Percentiles rank a stretch among this genome's conserved stretches.
These are phyloP conservation scores for Pulveroboletus frians DNA, from an alignment of 768 basidiomycete genomes.

Conservation along the genomic window DNA sequence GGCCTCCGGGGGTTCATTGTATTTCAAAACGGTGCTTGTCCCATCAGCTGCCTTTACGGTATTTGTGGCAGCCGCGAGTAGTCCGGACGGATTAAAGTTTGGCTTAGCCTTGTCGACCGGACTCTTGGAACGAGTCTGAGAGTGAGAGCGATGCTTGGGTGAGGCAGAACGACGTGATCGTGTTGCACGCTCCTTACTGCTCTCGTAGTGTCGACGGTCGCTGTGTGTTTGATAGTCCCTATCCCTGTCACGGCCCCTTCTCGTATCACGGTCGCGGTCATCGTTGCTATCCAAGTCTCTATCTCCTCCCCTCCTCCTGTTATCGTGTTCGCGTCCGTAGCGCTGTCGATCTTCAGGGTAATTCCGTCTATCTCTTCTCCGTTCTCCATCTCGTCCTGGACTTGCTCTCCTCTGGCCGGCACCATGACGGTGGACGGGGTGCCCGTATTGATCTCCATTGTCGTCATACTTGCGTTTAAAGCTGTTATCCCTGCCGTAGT, in stretches of 20 bases:
- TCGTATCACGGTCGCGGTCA: constrained; percentile 12
- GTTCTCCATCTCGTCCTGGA: constrained; percentile 20
- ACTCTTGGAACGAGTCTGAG: constrained; percentile 40
- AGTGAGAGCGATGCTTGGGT: constrained; percentile 36
- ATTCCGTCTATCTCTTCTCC: constrained; percentile 16
- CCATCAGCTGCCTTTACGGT: constrained; percentile 74
- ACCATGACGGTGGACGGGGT: constrained; percentile 14
- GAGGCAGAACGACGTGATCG: constrained; percentile 55
- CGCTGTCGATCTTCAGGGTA: constrained; percentile 14
- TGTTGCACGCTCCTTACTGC: constrained; percentile 30
- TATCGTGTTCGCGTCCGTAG: constrained; percentile 18
- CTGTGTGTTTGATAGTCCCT: constrained; percentile 35
- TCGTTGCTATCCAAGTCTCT: constrained; percentile 9
- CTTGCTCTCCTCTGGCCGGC: constrained; percentile 12
- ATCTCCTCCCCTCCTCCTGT: constrained; percentile 14
- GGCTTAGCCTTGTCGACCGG: constrained; percentile 69
- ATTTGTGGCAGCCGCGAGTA: constrained; percentile 95
- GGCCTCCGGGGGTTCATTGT: constrained; percentile 98
- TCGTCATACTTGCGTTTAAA: constrained; percentile 13
- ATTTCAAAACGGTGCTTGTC: constrained; percentile 83
- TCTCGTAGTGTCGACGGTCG: constrained; percentile 22
- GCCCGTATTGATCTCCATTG: constrained; percentile 2
- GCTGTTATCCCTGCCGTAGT: constrained; percentile 7
- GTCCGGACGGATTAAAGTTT: constrained; percentile 82
- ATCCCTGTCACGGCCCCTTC: constrained; percentile 29